Conservation (phyloP, 768 basidiomycete genomes). For the Amanita exitialis region DNA sequence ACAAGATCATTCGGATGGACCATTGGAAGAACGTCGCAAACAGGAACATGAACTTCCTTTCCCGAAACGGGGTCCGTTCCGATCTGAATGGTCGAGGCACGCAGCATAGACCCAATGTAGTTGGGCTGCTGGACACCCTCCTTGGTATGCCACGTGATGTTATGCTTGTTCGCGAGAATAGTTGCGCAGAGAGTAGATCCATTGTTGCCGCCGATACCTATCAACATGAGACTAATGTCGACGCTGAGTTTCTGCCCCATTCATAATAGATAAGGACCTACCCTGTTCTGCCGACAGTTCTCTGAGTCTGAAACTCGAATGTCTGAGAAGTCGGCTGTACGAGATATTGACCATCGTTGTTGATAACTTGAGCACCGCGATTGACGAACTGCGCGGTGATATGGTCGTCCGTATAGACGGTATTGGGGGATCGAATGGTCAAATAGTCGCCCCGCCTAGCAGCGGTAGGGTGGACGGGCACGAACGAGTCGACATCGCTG, state of each 20-base stretch:
- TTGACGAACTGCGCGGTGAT: conserved; percentile 80
- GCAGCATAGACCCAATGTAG: conserved; percentile 94
- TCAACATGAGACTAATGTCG: conserved; percentile 80
- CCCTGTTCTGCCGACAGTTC: conserved; percentile 88
- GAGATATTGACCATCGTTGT: conserved; percentile 65
- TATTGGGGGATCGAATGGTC: conserved; percentile 74
- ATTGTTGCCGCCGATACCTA: conserved; percentile 97
- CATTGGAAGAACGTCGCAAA: conserved; percentile 92
- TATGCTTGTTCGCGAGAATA: conserved; percentile 91
- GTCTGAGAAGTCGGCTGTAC: conserved; percentile 72
- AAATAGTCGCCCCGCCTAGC: conserved; percentile 68
- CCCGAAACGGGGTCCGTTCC: conserved; percentile 72
- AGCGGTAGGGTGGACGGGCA: conserved; percentile 79
- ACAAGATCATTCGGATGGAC: conserved; percentile 98
- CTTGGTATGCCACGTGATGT: conserved; percentile 94
- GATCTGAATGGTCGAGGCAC: conserved; percentile 90
- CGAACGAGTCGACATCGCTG: conserved; percentile 56
- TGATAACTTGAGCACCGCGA: conserved; percentile 63
- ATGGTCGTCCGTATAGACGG: conserved; percentile 69
- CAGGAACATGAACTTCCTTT: conserved; percentile 87
- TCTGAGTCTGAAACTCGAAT: conserved; percentile 87
- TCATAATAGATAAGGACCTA: conserved; percentile 27
- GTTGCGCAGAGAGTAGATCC: conserved; percentile 91
- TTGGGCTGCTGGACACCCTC: conserved; percentile 87
- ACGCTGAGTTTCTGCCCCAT: conserved; percentile 6